These are phyloP conservation scores for Ustilago bromivora DNA, from an alignment of 1,284 basidiomycete genomes.

Conservation along the genomic window DNA sequence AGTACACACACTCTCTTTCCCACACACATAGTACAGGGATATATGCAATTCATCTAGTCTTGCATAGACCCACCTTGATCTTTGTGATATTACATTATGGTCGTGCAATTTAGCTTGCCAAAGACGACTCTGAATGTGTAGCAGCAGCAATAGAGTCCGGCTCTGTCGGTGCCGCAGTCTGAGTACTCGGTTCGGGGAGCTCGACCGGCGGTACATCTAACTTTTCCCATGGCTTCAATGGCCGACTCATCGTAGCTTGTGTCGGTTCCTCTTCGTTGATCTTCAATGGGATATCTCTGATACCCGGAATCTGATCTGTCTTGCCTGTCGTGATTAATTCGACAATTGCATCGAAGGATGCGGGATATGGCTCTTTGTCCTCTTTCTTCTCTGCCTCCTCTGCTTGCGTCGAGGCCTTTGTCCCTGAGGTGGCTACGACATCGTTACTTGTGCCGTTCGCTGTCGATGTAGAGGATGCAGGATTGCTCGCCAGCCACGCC, in stretches of 20 bases:
- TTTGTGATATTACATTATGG: background rate
- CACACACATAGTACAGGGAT: background rate
- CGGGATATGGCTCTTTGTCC: conserved; percentile 59
- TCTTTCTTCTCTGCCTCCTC: conserved; percentile 4
- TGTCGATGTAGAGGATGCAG: background rate
- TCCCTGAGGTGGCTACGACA: background rate
- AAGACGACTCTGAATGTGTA: conserved; percentile 2
- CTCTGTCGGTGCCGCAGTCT: conserved; percentile 6
- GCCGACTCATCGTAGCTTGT: conserved; percentile 47
- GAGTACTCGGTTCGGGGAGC: conserved; percentile 3
- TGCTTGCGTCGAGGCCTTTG: background rate
- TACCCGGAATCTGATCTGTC: conserved; percentile 65
- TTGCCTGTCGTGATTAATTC: conserved; percentile 67
- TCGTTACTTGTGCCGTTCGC: background rate
- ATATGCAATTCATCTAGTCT: conserved; percentile 8
- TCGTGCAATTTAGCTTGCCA: background rate
- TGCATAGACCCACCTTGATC: background rate
- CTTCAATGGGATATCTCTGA: conserved; percentile 65
- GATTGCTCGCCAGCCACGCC: conserved; percentile 31
- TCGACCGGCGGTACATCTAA: conserved; percentile 8
- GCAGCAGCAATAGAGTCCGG: background rate
- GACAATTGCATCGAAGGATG: conserved; percentile 65
- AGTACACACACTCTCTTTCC: background rate
- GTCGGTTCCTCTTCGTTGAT: conserved; percentile 63
- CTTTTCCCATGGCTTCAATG: conserved; percentile 65